Evolutionary conservation across 2,329 filamentous ascomycete species (phyloP).

Genomic region (Botrytis hyacinthi): DNA sequence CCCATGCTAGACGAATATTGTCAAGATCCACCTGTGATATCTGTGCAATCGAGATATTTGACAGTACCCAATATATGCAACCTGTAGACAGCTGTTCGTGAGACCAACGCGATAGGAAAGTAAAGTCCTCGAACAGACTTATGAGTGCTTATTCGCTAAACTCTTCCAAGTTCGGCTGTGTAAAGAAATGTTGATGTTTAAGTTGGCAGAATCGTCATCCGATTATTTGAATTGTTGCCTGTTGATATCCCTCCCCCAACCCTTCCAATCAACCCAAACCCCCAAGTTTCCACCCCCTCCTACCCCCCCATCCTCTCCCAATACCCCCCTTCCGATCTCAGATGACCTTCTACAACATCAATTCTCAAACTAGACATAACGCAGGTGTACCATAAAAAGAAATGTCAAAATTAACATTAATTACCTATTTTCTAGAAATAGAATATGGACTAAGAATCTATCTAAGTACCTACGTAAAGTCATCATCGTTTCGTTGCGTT

Average conservation of each 20-base stretch:
- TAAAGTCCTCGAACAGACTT: background rate
- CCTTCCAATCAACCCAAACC: too few species aligned
- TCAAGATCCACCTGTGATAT: background rate
- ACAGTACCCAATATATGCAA: background rate
- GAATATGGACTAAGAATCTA: background rate
- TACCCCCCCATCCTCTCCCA: too few species aligned
- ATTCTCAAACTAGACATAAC: background rate
- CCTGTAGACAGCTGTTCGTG: background rate
- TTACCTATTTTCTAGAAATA: background rate
- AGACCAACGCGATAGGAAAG: background rate
- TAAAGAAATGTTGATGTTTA: background rate
- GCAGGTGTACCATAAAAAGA: background rate
- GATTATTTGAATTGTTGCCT: background rate
- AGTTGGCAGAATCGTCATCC: background rate
- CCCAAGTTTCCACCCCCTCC: too few species aligned
- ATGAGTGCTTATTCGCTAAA: background rate
- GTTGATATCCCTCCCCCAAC: background rate
- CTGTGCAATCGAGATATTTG: background rate
- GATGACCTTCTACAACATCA: background rate
- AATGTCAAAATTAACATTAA: slow-evolving; percentile 1
- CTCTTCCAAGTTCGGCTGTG: background rate
- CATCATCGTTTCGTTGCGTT: background rate
- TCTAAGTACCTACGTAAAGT: background rate
- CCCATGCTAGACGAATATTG: too few species aligned
- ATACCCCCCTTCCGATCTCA: too few species aligned